These are phyloP conservation scores for Chaetomium tenue DNA, from an alignment of 495 filamentous ascomycete genomes.

Conservation along the genomic window DNA sequence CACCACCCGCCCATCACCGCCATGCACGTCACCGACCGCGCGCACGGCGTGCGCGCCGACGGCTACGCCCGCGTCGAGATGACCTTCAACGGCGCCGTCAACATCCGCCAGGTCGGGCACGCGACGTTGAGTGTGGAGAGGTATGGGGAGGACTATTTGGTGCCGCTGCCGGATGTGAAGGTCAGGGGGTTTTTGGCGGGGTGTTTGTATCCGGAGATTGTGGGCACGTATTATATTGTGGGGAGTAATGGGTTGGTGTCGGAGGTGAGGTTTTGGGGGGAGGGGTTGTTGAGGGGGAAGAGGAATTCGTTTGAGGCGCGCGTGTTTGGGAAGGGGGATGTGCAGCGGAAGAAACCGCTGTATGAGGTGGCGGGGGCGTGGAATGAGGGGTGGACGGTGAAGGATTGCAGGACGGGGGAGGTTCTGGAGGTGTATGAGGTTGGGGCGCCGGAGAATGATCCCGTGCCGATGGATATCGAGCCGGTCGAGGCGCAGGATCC, in stretches of 20 bases:
- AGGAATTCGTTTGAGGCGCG: conserved; percentile 37
- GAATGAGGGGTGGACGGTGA: conserved; percentile 43
- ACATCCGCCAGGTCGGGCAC: conserved; percentile 82
- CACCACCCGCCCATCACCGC: conserved; percentile 89
- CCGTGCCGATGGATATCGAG: conserved; percentile 27
- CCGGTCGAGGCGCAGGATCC: conserved; percentile 41
- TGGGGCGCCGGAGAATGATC: conserved; percentile 31
- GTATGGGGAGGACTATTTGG: conserved; percentile 52
- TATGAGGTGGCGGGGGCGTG: conserved; percentile 42
- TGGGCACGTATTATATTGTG: conserved; percentile 40
- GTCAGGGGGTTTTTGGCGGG: conserved; percentile 47
- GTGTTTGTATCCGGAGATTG: conserved; percentile 44
- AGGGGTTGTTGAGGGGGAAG: conserved; percentile 37
- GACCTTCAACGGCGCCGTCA: conserved; percentile 72
- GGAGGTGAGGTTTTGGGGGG: conserved; percentile 42
- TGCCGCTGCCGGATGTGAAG: conserved; percentile 46
- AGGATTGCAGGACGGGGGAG: conserved; percentile 35
- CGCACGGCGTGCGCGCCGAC: conserved; percentile 71
- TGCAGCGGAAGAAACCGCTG: conserved; percentile 21
- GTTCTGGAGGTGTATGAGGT: conserved; percentile 36
- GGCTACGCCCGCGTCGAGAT: conserved; percentile 89
- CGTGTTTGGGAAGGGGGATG: conserved; percentile 27
- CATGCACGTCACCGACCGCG: conserved; percentile 72
- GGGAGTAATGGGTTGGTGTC: conserved; percentile 39
- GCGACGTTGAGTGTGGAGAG: conserved; percentile 53